Conservation (phyloP, 164 flowering plant species). For the Pachysandra terminalis region DNA sequence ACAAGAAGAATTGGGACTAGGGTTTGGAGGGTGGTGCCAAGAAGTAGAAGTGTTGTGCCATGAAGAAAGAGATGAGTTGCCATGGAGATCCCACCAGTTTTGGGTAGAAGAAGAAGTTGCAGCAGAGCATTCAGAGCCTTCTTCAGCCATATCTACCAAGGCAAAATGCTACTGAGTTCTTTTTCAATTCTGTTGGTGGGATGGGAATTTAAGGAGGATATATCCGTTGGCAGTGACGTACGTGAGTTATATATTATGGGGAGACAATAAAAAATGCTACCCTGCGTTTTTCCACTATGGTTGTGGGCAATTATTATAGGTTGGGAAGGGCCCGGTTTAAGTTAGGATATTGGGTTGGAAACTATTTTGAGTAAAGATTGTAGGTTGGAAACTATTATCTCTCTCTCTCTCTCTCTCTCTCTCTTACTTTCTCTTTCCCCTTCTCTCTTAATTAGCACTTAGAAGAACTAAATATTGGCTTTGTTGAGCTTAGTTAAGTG, state of each 20-base stretch:
- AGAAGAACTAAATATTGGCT: no score
- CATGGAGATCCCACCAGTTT: slow-evolving; percentile 46
- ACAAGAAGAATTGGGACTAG: slow-evolving; percentile 41
- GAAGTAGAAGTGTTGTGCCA: slow-evolving; percentile 19
- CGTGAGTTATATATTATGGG: slow-evolving; percentile 27
- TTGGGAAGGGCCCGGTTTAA: slow-evolving; percentile 9
- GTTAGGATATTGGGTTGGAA: not conserved
- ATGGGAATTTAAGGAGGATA: slow-evolving; percentile 26
- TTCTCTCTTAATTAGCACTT: no score
- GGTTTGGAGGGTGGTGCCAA: slow-evolving; percentile 37
- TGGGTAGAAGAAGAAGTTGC: slow-evolving; percentile 40
- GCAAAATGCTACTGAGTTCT: not conserved
- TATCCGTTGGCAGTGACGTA: slow-evolving; percentile 33
- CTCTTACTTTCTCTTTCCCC: no score
- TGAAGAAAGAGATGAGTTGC: slow-evolving; percentile 28
- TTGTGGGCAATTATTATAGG: slow-evolving; percentile 48
- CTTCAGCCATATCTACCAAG: slow-evolving; percentile 40
- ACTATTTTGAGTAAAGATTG: no score
- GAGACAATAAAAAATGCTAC: slow-evolving; percentile 57
- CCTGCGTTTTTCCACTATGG: slow-evolving; percentile 44
- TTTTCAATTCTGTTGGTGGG: slow-evolving; percentile 16
- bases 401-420: no score
- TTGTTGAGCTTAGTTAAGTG: no score
- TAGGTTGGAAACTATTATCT: no score
- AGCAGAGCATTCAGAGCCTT: slow-evolving; percentile 39